Evolutionary conservation across 192 early-diverging fungal genomes (phyloP).

Genomic region (Umbelopsis isabellina): DNA sequence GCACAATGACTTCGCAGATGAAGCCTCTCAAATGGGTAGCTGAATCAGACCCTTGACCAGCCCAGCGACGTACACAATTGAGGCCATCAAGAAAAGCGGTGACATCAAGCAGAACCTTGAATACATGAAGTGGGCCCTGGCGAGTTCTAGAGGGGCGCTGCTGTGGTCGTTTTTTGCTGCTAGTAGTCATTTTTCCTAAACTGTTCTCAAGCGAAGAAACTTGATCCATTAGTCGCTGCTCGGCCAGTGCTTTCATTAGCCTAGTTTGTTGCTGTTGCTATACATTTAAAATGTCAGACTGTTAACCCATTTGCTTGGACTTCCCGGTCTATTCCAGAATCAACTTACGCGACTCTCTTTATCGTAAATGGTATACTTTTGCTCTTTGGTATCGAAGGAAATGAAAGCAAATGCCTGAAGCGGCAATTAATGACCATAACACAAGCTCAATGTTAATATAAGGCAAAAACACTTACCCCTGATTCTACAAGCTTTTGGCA

Average conservation of each 20-base stretch:
- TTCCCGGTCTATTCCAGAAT: too few species aligned
- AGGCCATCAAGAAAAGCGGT: conserved; percentile 52
- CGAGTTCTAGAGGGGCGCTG: background rate
- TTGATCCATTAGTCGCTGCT: conserved; percentile 44
- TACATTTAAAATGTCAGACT: background rate
- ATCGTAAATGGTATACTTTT: conserved; percentile 42
- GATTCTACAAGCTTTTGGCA: conserved; percentile 1
- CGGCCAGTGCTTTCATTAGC: conserved; percentile 46
- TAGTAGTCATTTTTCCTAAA: conserved; percentile 30
- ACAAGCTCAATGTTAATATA: background rate
- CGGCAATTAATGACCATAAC: background rate
- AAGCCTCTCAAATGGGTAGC: conserved; percentile 14
- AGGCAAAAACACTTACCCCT: background rate
- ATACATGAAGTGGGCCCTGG: conserved; percentile 18
- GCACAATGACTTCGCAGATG: conserved; percentile 53
- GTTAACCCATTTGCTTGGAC: too few species aligned
- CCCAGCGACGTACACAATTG: conserved; percentile 48
- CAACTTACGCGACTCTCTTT: conserved; percentile 46
- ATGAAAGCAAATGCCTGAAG: conserved; percentile 46
- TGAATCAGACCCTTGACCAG: conserved; percentile 38
- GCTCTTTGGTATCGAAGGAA: conserved; percentile 36
- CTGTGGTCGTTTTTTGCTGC: background rate
- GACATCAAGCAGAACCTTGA: conserved; percentile 49
- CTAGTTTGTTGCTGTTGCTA: conserved; percentile 47
- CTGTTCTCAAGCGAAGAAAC: conserved; percentile 46